Base-by-base conservation (phyloP, 2,329 filamentous ascomycete species). In the Cucurbitaria berberidis region DNA sequence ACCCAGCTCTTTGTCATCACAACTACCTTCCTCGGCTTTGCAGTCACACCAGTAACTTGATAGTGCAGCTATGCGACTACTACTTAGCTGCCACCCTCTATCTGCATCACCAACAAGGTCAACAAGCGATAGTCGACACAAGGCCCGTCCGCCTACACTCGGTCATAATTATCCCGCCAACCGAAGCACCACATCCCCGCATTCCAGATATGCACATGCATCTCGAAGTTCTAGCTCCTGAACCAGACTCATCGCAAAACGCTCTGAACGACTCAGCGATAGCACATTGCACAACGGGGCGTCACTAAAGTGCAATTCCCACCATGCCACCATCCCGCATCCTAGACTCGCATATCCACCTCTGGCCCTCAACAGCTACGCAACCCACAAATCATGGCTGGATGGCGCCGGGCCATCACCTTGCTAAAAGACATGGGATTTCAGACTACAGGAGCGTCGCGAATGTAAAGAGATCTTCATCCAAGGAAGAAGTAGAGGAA, bases 271-370 rank as follows among this genome's bases (percentile, higher is more conserved):
- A n/a, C n/a, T n/a, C n/a, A n/a, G n/a, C n/a, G n/a, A n/a, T n/a
- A n/a, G n/a, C n/a, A n/a, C n/a, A n/a, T n/a, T n/a, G n/a, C n/a
- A n/a, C n/a, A n/a, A n/a, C n/a, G n/a, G n/a, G n/a, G n/a, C n/a
- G n/a, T n/a, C 26, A 24, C 36, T 21, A 22, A 39, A 5, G 5
- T 22, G 38, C 35, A 26, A 26, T 9, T 26, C 24, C 30, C 30
- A 34, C 13, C 13, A 72, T 74, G 71, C 39, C 68, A 13, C 57
- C 62, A 3, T 58, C 53, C 35, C 59, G 57, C 24, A 87, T 96
- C 69, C 86, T 97, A 75, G 93, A 97, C 80, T 89, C 91, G 34
- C 93, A 97, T 80, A 89, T 97, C 76, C 93, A 97, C 78, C 86
- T 97, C 68, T 96, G 86, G 80, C 89, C 91, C 39, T 75, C 80